Base-by-base conservation (phyloP, 1,139 yeast species). In the Scheffersomyces quercinus region DNA sequence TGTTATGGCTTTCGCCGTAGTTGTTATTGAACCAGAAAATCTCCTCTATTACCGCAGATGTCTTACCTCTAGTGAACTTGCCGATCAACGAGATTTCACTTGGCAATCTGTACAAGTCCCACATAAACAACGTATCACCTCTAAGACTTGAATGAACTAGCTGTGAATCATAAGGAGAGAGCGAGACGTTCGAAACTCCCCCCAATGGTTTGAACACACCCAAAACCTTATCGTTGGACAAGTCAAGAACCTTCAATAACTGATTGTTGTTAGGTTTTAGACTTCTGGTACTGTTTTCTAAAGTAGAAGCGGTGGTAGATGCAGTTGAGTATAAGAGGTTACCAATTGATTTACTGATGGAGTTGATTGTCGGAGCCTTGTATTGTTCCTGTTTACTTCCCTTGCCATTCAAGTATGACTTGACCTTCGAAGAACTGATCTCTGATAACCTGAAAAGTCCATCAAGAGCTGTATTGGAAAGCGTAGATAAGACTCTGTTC, bases 101-200 rank as follows among this genome's bases (percentile, higher is more conserved):
- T 0, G 84, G 81, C 31, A 76, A 63, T 45, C 75, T 73, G 36
- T 83, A 72, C 43, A 79, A 68, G 54, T 85, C 91, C 85, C 88
- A 85, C 50, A 83, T 68, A 53, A 73, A 82, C 10, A 84, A 66
- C 39, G 71, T 74, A 55, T 85, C 90, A 2, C 91, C 91, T 43
- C 87, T 69, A 14, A 63, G 56, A 15, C 79, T 77, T 3, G 77
- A 75, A n/a, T 84, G 79, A 0, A 83, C 77, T 41, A 85, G 58
- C 30, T 79, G 78, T 32, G 81, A 60, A 54, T 84, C 88, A 58
- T 75, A 81, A 0, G 88, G 87, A 0, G 86, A 82, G 6, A 85
- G 58, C 1, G 87, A 81, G 2, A 85, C 58, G 26, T 71, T 66
- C 0, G 89, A 82, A 13, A 84, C 73, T 0, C 88, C 89, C 20